These are phyloP conservation scores for Fusarium citri DNA, from an alignment of 2,329 filamentous ascomycete genomes.

Conservation along the genomic window DNA sequence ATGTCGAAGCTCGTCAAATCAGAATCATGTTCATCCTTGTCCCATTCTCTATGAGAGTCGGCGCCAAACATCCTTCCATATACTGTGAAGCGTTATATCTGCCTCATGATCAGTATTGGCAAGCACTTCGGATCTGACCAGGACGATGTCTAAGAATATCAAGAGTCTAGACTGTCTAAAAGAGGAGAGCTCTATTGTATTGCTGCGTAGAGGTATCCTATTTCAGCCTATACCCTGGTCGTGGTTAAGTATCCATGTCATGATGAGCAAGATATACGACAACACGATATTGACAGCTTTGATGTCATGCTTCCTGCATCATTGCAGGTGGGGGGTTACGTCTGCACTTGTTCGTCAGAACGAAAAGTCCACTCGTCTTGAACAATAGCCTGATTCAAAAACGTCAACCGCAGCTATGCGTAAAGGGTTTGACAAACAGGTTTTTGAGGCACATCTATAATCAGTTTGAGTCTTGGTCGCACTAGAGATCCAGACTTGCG, in stretches of 20 bases:
- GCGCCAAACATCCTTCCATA: neutral
- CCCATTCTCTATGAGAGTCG: neutral
- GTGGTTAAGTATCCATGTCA: conserved; percentile 1
- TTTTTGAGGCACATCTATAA: neutral
- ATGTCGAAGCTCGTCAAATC: conserved; percentile 20
- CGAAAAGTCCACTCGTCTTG: neutral
- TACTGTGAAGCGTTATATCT: neutral
- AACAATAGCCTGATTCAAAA: neutral
- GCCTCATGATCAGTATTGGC: neutral
- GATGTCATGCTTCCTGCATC: neutral
- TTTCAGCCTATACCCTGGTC: neutral
- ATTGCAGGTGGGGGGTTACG: neutral
- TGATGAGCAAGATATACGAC: neutral
- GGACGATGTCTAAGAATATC: neutral
- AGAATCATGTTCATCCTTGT: conserved; percentile 6
- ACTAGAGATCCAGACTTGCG: neutral
- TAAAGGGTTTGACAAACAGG: neutral
- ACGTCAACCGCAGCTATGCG: neutral
- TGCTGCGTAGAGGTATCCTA: neutral
- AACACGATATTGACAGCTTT: neutral
- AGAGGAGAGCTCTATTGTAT: neutral
- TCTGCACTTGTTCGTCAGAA: neutral
- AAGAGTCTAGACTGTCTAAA: neutral
- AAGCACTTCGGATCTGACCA: neutral
- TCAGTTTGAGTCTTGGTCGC: neutral